Base-by-base conservation (phyloP, 2,329 filamentous ascomycete genomes). In the Sporothrix phasma region DNA sequence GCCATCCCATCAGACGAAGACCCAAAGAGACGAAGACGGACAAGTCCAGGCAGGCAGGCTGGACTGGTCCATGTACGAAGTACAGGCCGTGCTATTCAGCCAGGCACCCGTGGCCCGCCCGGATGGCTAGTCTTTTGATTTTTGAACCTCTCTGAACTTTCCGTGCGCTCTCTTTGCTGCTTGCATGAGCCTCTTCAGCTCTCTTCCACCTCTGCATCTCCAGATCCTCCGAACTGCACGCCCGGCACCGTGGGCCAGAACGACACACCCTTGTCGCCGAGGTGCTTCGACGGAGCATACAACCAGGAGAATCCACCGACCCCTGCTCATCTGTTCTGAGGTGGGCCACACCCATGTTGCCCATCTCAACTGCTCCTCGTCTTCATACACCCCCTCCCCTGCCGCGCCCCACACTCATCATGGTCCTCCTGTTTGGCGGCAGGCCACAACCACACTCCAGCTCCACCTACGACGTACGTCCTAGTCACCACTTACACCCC, bases 401-500 rank as follows among this genome's bases (percentile, higher is more conserved):
- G 15, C 22, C 46, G n/a, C 29, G 41, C 39, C 24, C 43, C 49
- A 61, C 63, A 58, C 31, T 47, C 56, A 47, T 43, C 39, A 54
- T 54, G 31, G 43, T 19, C 59, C 63, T 64, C 56, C 54, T 61
- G 58, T 46, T 64, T 47, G 13, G 24, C 49, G 37, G 49, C 49
- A 54, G 49, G 51, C 51, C 51, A 39, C 31, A 39, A 39, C 49
- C 10, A 51, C 49, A n/a, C 49, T 39, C 51, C 31, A 24, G 31
- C 13, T 29, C 17, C 56, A 43, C 31, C 39, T n/a, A n/a, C n/a
- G n/a, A n/a, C n/a, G n/a, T n/a, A n/a, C n/a, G n/a, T n/a, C n/a
- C n/a, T 58, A 45, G n/a, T 51, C 51, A 41, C 41, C 47, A 64
- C 63, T 64, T 62, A 64, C 63, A 64, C 63, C n/a, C 31, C 26